phyloP scores from a whole-genome alignment of 805 yeast species.

The Debaryomyces prosopidis region DNA sequence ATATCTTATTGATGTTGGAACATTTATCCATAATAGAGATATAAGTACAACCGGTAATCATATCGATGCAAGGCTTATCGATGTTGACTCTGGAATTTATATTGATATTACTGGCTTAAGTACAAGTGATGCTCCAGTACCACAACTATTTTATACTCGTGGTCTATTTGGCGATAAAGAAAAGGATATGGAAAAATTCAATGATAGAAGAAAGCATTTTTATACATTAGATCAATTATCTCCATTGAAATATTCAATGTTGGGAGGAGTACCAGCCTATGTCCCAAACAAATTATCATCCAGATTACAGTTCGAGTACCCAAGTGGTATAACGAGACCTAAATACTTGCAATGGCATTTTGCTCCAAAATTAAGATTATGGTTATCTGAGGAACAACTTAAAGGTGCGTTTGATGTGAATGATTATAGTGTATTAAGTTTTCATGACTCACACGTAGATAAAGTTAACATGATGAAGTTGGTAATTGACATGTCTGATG shows the following conservation, averaged over 20 bases:
- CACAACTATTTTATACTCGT: slow-evolving; percentile 6
- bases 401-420: slow-evolving; percentile 4
- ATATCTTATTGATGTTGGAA: slow-evolving; percentile 18
- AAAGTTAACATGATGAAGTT: slow-evolving; percentile 11
- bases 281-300: slow-evolving; percentile 8
- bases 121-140: slow-evolving; percentile 7
- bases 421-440: slow-evolving; percentile 1
- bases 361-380: slow-evolving; percentile 17
- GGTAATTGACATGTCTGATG: slow-evolving; percentile 25
- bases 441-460: slow-evolving; percentile 3
- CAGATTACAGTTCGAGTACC: slow-evolving; percentile 19
- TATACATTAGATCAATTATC: slow-evolving; percentile 43
- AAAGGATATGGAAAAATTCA: slow-evolving; percentile 21
- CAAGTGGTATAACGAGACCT: slow-evolving; percentile 11
- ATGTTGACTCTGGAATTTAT: slow-evolving; percentile 52
- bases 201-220: slow-evolving; percentile 60
- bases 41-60: slow-evolving; percentile 13
- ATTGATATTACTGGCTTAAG: slow-evolving; percentile 51
- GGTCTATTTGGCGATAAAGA: slow-evolving; percentile 1
- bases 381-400: slow-evolving; percentile 15
- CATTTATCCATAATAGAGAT: slow-evolving; percentile 20
- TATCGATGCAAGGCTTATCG: slow-evolving; percentile 48
- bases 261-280: slow-evolving; percentile 45
- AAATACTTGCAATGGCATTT: slow-evolving; percentile 17
- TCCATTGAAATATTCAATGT: slow-evolving; percentile 48